A percentile compares a stretch with the other conserved stretches of the same genome.
These are phyloP conservation scores for Magnolia officinalis DNA, from an alignment of 164 flowering plant genomes.

Conservation along the genomic window DNA sequence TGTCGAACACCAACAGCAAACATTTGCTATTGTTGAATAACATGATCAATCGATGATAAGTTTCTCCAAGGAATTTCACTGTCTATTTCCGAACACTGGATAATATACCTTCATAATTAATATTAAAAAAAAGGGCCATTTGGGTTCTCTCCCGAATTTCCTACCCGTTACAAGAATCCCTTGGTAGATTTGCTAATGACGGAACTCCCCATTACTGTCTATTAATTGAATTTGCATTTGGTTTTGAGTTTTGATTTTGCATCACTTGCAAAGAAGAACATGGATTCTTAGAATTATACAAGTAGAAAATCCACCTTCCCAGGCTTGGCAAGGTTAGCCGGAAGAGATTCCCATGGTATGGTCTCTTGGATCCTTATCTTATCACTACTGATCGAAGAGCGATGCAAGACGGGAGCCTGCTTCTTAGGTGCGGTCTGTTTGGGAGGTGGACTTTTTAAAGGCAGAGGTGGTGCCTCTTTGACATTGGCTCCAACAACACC, in stretches of 20 bases:
- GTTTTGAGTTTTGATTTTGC: not conserved
- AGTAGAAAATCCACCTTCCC: conserved; percentile 54
- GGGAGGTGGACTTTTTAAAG: conserved; percentile 20
- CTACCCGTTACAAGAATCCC: not conserved
- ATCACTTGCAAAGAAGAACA: not conserved
- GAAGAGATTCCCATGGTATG: conserved; percentile 59
- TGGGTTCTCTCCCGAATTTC: not conserved
- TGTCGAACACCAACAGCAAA: too few species aligned
- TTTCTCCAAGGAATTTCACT: too few species aligned
- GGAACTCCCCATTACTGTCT: not conserved
- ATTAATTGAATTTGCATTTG: not conserved
- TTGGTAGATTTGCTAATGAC: not conserved
- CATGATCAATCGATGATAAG: too few species aligned
- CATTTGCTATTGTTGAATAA: too few species aligned
- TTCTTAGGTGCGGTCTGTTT: conserved; percentile 33
- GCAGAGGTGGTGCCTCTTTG: conserved; percentile 23
- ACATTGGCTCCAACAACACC: conserved; percentile 22
- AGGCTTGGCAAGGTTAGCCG: conserved; percentile 53
- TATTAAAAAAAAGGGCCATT: not conserved
- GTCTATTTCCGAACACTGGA: too few species aligned
- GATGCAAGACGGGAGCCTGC: conserved; percentile 33
- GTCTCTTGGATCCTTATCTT: conserved; percentile 36
- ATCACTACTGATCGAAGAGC: conserved; percentile 20
- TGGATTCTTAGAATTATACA: not conserved
- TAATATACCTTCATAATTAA: too few species aligned